A percentile compares a stretch with the other conserved stretches of the same genome.
phyloP scores from a whole-genome alignment of 257 asterid genomes.

The Plantago major region DNA sequence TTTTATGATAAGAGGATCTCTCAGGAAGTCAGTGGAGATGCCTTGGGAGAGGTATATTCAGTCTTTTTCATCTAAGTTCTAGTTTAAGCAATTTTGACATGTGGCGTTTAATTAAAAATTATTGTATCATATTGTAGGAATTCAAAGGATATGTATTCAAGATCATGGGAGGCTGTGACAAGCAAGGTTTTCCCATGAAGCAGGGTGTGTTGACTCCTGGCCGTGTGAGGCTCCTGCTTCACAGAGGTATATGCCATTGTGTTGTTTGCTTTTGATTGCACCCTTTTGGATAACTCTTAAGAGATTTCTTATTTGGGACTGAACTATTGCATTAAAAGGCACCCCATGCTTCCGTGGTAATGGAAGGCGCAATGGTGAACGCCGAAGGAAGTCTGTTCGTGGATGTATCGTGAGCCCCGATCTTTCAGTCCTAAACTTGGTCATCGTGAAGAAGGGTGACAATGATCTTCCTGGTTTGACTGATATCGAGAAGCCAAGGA shows the following conservation, averaged over 20 bases:
- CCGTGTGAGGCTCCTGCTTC: constrained; percentile 43
- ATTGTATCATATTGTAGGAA: constrained; percentile 22
- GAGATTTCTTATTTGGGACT: background rate
- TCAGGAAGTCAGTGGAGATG: constrained; percentile 54
- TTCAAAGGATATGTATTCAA: constrained; percentile 52
- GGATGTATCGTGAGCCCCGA: constrained; percentile 29
- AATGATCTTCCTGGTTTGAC: constrained; percentile 22
- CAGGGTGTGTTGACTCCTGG: constrained; percentile 57
- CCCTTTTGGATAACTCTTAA: background rate
- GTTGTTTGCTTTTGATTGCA: background rate
- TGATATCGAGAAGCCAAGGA: constrained; percentile 21
- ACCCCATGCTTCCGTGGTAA: constrained; percentile 26
- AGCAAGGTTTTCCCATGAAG: constrained; percentile 60
- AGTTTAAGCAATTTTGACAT: background rate
- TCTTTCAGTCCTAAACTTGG: constrained; percentile 20
- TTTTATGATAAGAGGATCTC: constrained; percentile 55
- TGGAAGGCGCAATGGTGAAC: constrained; percentile 29
- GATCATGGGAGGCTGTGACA: constrained; percentile 63
- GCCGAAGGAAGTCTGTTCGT: constrained; percentile 28
- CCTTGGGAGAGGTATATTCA: constrained; percentile 42
- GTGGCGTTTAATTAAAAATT: background rate
- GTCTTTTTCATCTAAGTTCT: background rate
- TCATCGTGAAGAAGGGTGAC: constrained; percentile 15
- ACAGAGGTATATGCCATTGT: constrained; percentile 28
- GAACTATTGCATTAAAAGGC: constrained; percentile 1